Base-by-base conservation (phyloP, 352 stramenopile genomes). In the Phytophthora idaei region DNA sequence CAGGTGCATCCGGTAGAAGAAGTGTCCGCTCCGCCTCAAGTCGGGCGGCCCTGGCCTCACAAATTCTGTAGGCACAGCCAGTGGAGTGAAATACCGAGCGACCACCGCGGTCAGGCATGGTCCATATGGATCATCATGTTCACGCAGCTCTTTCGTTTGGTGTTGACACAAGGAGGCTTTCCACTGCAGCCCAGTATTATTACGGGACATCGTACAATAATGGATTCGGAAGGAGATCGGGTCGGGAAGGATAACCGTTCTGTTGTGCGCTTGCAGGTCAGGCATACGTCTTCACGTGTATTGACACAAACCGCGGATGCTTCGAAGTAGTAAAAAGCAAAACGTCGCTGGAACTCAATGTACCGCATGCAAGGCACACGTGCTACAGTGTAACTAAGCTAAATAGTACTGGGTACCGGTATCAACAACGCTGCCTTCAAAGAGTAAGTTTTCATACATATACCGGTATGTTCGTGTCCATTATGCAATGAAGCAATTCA, bases 1-100 rank as follows among this genome's bases (percentile, higher is more conserved):
- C 27, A 42, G 57, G 57, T 65, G 57, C 27, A 65, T 51, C 28
- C 42, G 2, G 61, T 69, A 64, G 61, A 64, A 69, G 47, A 60
- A 66, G 48, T 65, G 57, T 58, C 45, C 53, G 37, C 37, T 63
- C 53, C 53, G 34, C 39, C 58, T 65, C 58, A 59, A 65, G 4
- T 52, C 47, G 47, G 21, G 6, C 44, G 3, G 28, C 48, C 27
- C 29, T 25, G 49, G 21, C 58, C 58, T 14, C 41, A 53, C 39
- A 52, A 65, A 60, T 27, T 27, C 25, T 46, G 47, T 39, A 27
- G 37, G 29, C 32, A 62, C n/a, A 14, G 15, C 12, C 42, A 31
- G 29, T 21, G 8, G 39, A 28, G 34, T 28, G 51, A 46, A 57
- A 29, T 14, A 37, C 39, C n/a, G 34, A 57, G 34, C 17, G 11